These are phyloP conservation scores for Aspergillus hiratsukae DNA, from an alignment of 2,329 filamentous ascomycete species.

Conservation along the genomic window DNA sequence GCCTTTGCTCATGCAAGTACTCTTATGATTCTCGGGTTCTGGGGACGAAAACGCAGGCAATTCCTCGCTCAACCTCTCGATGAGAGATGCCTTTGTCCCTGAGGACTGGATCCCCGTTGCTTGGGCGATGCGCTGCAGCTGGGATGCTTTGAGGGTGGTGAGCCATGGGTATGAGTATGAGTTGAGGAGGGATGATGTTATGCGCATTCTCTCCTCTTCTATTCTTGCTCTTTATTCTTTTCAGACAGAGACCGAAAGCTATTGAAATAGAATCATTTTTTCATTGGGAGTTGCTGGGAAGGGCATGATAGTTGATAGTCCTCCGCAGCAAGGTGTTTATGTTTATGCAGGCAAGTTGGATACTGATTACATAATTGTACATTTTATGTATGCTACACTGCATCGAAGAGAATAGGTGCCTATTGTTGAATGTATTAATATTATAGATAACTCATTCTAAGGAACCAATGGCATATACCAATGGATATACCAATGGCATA, in stretches of 20 bases:
- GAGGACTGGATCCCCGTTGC: constrained; percentile 56
- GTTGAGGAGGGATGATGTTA: not conserved
- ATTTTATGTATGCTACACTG: not conserved
- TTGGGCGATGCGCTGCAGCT: constrained; percentile 57
- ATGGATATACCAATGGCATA: not conserved
- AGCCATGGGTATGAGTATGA: constrained; percentile 25
- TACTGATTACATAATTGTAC: not conserved
- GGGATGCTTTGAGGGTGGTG: constrained; percentile 44
- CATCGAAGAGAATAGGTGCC: no score
- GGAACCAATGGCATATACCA: no score
- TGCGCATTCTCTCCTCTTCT: constrained; percentile 7
- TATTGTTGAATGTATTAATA: not conserved
- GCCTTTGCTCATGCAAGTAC: not conserved
- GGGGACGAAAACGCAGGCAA: constrained; percentile 3
- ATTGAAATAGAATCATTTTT: no score
- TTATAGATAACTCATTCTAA: not conserved
- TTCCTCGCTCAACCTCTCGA: constrained; percentile 44
- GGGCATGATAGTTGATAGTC: no score
- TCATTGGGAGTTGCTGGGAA: no score
- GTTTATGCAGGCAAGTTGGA: no score
- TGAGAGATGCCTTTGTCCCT: constrained; percentile 57
- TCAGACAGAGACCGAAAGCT: no score
- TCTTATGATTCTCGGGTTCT: not conserved
- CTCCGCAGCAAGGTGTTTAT: no score
- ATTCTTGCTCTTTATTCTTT: no score